These are phyloP conservation scores for Colletotrichum chrysophilum DNA, from an alignment of 2,329 filamentous ascomycete genomes.

Conservation along the genomic window DNA sequence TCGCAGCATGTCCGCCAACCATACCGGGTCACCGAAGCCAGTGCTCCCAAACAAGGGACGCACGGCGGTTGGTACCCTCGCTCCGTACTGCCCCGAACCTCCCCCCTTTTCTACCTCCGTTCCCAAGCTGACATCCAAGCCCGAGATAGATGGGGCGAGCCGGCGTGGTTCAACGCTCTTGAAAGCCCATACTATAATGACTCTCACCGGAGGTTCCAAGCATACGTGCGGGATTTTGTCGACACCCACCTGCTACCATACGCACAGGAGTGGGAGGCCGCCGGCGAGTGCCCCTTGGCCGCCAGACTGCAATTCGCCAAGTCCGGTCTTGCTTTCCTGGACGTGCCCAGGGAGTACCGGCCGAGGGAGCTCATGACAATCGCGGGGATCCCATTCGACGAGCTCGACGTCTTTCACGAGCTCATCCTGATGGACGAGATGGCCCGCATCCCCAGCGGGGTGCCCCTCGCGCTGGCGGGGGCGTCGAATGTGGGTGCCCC, in stretches of 20 bases:
- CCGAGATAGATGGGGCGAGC: constrained; percentile 25
- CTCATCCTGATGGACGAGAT: constrained; percentile 62
- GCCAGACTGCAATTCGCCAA: constrained; percentile 41
- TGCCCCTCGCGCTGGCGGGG: constrained; percentile 62
- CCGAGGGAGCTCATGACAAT: constrained; percentile 33
- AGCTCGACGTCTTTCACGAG: constrained; percentile 63
- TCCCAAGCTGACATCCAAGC: background rate
- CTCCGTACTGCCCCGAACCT: background rate
- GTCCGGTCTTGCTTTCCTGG: constrained; percentile 42
- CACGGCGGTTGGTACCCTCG: background rate
- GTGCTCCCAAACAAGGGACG: background rate
- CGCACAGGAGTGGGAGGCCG: constrained; percentile 68
- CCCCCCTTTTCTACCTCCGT: background rate
- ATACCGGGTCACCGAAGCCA: background rate
- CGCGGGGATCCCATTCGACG: constrained; percentile 44
- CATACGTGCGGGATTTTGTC: constrained; percentile 62
- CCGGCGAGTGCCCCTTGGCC: constrained; percentile 52
- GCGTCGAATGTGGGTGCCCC: constrained; percentile 68
- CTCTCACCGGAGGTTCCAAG: constrained; percentile 63
- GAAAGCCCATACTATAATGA: constrained; percentile 65
- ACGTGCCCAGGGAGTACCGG: constrained; percentile 39
- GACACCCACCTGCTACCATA: constrained; percentile 62
- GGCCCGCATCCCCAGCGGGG: constrained; percentile 59
- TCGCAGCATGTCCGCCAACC: background rate
- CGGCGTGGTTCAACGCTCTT: constrained; percentile 31